Evolutionary conservation across 192 early-diverging fungal genomes (phyloP), one percentile per base, ranked within the genome.

Genomic region (Entomortierella chlamydospora): DNA sequence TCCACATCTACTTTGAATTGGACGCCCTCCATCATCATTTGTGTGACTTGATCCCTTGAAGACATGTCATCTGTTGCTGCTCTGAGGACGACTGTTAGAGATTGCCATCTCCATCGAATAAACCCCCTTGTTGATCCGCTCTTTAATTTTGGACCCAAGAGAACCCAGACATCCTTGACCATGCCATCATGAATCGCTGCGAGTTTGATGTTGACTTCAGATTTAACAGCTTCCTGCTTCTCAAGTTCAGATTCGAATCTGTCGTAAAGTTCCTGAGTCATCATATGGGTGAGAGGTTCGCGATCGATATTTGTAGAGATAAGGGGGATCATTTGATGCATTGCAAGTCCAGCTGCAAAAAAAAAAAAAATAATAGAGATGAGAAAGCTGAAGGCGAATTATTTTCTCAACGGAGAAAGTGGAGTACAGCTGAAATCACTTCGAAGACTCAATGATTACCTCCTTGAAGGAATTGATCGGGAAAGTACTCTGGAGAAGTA

Each of bases 391-490:
- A n/a, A n/a, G n/a, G n/a, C n/a, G n/a, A n/a, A n/a, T n/a, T n/a
- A n/a, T n/a, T n/a, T n/a, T n/a, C n/a, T n/a, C n/a, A n/a, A n/a
- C n/a, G n/a, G n/a, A n/a, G n/a, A n/a, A n/a, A n/a, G n/a, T n/a
- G n/a, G n/a, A n/a, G n/a, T n/a, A n/a, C n/a, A n/a, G n/a, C n/a
- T n/a, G n/a, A n/a, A n/a, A n/a, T n/a, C n/a, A n/a, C n/a, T n/a
- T n/a, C n/a, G n/a, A n/a, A 12, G 42, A 43, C 42, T 12, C 10
- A 8, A 17, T 43, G 17, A 17, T 30, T 63, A 86, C 85, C 82
- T 68, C 85, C 85, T 61, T 84, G 70, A 39, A 86, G 71, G 52
- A 86, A 86, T 62, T 86, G 85, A 13, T 86, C 82, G 12, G 85
- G 85, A 65, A 66, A 86, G 70, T 86, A 83, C 28, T 77, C 69